Conservation (phyloP, 1,139 yeast species). For the Hanseniaspora gamundiae region DNA sequence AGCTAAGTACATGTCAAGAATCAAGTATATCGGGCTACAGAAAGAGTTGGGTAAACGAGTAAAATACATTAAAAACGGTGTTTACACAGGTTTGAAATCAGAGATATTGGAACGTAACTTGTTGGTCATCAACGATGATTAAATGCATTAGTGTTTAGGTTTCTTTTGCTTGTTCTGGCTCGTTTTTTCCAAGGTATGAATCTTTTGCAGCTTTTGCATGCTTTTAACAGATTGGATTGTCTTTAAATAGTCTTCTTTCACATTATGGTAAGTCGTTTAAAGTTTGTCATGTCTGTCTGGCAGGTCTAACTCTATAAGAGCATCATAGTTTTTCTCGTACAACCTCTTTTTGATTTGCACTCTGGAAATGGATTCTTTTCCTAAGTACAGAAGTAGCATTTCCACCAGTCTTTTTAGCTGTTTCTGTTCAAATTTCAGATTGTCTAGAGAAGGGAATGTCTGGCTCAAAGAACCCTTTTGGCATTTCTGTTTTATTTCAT, state of each 20-base stretch:
- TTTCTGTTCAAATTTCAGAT: slow-evolving; percentile 57
- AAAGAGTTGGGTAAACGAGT: neutral
- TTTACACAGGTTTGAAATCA: neutral
- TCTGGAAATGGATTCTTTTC: slow-evolving; percentile 26
- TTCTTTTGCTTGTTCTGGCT: neutral
- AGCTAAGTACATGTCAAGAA: slow-evolving; percentile 2
- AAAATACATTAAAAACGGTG: neutral
- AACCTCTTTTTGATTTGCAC: slow-evolving; percentile 59
- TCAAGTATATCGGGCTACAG: neutral
- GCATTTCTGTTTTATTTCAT: slow-evolving; percentile 5
- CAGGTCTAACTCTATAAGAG: slow-evolving; percentile 51
- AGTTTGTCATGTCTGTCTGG: slow-evolving; percentile 54
- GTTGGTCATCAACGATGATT: neutral
- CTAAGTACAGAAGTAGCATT: slow-evolving; percentile 47
- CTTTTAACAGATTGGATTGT: slow-evolving; percentile 31
- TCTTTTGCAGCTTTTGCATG: neutral
- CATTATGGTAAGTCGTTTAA: slow-evolving; percentile 59
- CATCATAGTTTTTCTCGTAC: slow-evolving; percentile 69
- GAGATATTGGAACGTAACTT: slow-evolving; percentile 1
- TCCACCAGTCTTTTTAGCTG: slow-evolving; percentile 72
- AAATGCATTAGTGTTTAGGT: neutral
- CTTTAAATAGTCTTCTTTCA: slow-evolving; percentile 58
- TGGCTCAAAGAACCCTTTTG: slow-evolving; percentile 11
- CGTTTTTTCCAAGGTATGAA: neutral
- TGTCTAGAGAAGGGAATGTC: slow-evolving; percentile 27